Evolutionary conservation across 257 asterid species (phyloP).

Genomic region (Capsicum baccatum): DNA sequence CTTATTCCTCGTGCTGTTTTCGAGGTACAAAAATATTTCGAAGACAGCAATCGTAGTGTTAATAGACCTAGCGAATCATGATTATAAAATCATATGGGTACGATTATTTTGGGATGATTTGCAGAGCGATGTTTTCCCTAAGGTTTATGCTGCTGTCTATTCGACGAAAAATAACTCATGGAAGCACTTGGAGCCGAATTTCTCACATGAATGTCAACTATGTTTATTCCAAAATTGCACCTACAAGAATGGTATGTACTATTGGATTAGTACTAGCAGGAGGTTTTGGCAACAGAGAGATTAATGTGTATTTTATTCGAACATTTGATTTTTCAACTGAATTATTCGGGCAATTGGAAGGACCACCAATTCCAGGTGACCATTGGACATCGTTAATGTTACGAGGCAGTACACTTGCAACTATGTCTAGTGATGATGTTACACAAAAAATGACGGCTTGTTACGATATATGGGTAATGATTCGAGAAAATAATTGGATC

Average conservation of each 20-base stretch:
- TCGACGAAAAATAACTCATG: neutral
- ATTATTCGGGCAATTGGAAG: neutral
- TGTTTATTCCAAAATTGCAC: neutral
- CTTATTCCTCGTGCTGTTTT: neutral
- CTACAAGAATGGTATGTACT: neutral
- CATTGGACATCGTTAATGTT: neutral
- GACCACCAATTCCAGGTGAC: constrained; percentile 15
- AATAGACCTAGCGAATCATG: neutral
- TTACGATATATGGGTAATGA: neutral
- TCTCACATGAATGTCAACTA: neutral
- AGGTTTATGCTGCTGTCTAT: neutral
- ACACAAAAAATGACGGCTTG: neutral
- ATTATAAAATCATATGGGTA: neutral
- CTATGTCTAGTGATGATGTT: neutral
- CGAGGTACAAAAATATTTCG: neutral
- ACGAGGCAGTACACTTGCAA: neutral
- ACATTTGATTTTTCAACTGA: constrained; percentile 9
- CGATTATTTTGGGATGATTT: neutral
- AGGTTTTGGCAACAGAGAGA: neutral
- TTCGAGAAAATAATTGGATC: neutral
- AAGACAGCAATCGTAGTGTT: neutral
- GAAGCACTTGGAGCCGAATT: neutral
- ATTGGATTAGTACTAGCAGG: neutral
- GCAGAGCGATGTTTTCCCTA: neutral
- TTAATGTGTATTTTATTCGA: neutral